Evolutionary conservation across 495 filamentous ascomycete species (phyloP), one percentile per base, ranked within the genome.

Genomic region (Penicillium malachiteum): DNA sequence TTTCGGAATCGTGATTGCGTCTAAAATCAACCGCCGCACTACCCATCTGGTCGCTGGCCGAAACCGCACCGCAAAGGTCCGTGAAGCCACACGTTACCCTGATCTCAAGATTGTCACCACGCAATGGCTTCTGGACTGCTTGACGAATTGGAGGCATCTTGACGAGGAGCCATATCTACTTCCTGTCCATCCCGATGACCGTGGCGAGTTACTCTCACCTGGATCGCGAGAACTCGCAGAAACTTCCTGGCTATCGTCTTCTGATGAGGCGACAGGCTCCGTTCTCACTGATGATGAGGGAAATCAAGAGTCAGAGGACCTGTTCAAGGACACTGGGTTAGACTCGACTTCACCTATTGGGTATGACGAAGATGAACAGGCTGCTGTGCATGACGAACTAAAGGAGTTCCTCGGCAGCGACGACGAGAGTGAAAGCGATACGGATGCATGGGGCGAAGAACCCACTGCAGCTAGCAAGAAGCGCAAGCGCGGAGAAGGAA

Each of bases 21-120:
- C 82, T 7, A 75, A 84, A 40, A 74, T 89, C 56, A 80, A 66
- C 45, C 71, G 71, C 33, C 71, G 71, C 54, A 87, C 83, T 2
- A 90, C 87, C 4, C 87, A 91, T 59, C 72, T 91, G 7, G 80
- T 91, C 42, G 86, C 86, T 47, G 84, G 84, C 7, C 82, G 88
- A 16, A 88, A 90, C 48, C 84, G 93, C n/a, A 97, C 93, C 7
- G 83, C 86, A 35, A 98, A 98, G 70, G 89, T 97, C 40, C 81
- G 85, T 26, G 85, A 89, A 71, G 94, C 94, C 6, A 78, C 81
- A 12, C 80, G 84, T 21, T 83, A 84, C 16, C 82, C 84, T 11
- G 83, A 83, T 4, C 86, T 97, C 71, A 90, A 91, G 66, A 92
- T 99, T 47, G 93, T 99, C 49, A 88, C 84, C 55, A 87, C 88